Evolutionary conservation across 768 basidiomycete genomes (phyloP).

Genomic region (Imleria badia): DNA sequence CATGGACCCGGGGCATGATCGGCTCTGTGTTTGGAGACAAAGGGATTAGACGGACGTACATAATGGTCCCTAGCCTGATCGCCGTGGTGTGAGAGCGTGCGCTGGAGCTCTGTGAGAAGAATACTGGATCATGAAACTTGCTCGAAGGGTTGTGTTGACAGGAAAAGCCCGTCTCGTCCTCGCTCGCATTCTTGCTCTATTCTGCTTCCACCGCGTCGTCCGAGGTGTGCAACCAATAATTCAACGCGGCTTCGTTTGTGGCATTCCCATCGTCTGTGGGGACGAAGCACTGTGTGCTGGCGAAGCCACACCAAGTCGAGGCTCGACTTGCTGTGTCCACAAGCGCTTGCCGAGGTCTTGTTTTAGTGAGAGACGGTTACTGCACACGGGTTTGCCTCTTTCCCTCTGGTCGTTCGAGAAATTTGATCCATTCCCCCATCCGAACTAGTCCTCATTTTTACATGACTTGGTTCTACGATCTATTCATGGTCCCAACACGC

Average conservation of each 20-base stretch:
- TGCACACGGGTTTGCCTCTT: neutral
- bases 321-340: no score
- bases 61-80: constrained; percentile 16
- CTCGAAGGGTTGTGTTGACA: constrained; percentile 10
- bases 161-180: constrained; percentile 9
- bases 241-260: no score
- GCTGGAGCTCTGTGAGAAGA: constrained; percentile 7
- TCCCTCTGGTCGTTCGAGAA: neutral
- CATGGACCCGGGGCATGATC: neutral
- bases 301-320: neutral
- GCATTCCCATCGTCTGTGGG: constrained; percentile 2
- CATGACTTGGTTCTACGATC: neutral
- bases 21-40: neutral
- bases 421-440: neutral
- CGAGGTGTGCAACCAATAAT: neutral
- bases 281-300: neutral
- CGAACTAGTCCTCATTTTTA: neutral
- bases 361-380: neutral
- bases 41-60: constrained; percentile 4
- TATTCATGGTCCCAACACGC: neutral
- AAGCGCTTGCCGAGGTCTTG: no score
- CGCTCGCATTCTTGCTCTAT: constrained; percentile 8
- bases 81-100: constrained; percentile 30
- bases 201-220: neutral
- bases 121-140: constrained; percentile 5